phyloP scores from a whole-genome alignment of 805 yeast genomes.

The Candida gorgasii region DNA sequence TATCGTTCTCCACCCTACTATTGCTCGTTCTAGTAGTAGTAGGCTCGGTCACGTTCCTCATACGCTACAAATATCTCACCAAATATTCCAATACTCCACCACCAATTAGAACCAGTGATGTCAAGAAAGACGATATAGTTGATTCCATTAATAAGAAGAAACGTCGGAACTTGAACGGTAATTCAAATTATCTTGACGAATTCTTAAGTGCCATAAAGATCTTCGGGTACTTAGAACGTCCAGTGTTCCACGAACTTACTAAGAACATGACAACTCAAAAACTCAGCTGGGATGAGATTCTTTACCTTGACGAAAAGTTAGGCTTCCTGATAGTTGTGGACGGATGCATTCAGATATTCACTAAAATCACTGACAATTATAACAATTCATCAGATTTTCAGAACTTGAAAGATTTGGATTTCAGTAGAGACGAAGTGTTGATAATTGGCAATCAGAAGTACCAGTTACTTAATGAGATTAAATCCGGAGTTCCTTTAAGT shows the following conservation, averaged over 20 bases:
- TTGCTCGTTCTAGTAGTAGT: constrained; percentile 29
- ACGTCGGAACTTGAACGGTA: constrained; percentile 40
- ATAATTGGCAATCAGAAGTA: constrained; percentile 59
- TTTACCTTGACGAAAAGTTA: constrained; percentile 68
- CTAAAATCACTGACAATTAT: constrained; percentile 41
- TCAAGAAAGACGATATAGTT: constrained; percentile 18
- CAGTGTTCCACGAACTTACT: constrained; percentile 90
- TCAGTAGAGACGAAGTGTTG: constrained; percentile 42
- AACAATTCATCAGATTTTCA: constrained; percentile 12
- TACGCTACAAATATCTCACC: constrained; percentile 65
- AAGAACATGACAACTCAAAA: constrained; percentile 89
- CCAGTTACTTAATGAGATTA: constrained; percentile 76
- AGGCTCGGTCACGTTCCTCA: constrained; percentile 43
- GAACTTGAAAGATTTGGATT: constrained; percentile 28
- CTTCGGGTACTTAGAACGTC: constrained; percentile 88
- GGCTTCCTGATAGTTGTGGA: constrained; percentile 94
- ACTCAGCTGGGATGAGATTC: constrained; percentile 71
- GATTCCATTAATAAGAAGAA: constrained; percentile 21
- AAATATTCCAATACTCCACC: constrained; percentile 47
- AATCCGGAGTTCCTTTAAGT: constrained; percentile 80
- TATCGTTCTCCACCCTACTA: constrained; percentile 51
- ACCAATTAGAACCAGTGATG: constrained; percentile 8
- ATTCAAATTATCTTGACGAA: constrained; percentile 78
- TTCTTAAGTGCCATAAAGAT: constrained; percentile 88
- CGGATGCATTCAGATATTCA: constrained; percentile 80